Percentiles rank a stretch among this genome's conserved stretches.
Conservation (phyloP, 1,284 basidiomycete genomes). For the Porogramme epimiltina region DNA sequence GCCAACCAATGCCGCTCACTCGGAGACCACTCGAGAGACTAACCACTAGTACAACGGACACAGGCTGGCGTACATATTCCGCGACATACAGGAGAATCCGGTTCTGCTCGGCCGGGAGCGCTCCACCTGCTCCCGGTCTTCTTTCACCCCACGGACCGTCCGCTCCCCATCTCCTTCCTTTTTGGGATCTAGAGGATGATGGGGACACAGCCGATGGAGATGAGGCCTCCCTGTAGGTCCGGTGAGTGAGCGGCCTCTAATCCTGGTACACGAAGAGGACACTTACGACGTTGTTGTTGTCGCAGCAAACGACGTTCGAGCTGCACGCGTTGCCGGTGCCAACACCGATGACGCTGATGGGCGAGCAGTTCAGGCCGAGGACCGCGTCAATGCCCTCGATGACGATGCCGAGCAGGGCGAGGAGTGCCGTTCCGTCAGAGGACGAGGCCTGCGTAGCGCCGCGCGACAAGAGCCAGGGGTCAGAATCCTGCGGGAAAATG, state of each 20-base stretch:
- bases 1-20: no score
- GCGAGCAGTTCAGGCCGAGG: slow-evolving; percentile 22
- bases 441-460: slow-evolving; percentile 11
- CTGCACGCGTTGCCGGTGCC: slow-evolving; percentile 29
- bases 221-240: slow-evolving; percentile 17
- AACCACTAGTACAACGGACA: no score
- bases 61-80: no score
- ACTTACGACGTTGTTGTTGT: slow-evolving; percentile 24
- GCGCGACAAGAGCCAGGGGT: no score
- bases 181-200: slow-evolving; percentile 26
- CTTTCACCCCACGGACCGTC: no score
- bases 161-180: no score
- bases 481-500: no score
- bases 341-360: slow-evolving; percentile 24
- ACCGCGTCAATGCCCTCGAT: slow-evolving; percentile 16
- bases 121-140: no score
- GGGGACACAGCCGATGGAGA: slow-evolving; percentile 25
- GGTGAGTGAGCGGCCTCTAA: no score
- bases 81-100: no score
- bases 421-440: slow-evolving; percentile 7
- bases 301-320: slow-evolving; percentile 40
- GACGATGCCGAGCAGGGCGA: slow-evolving; percentile 22
- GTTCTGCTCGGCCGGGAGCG: no score
- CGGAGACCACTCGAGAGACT: no score
- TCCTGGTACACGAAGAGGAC: background rate